Percentiles rank a stretch among this genome's conserved stretches.
Conservation (phyloP, 2,329 filamentous ascomycete genomes). For the Pyrenophora tritici-repentis region DNA sequence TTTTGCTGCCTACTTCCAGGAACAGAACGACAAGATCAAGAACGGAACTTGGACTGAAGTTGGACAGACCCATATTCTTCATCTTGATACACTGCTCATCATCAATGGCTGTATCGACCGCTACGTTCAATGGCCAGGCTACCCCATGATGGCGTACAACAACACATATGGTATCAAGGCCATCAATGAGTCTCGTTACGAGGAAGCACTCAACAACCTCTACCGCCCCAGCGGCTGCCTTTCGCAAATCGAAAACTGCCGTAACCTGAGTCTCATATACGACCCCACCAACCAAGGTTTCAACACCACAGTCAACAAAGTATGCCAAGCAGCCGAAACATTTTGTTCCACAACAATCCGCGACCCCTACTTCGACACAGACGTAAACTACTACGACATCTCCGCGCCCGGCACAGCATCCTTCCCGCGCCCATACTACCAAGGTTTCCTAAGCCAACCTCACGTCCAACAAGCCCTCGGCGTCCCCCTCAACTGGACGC, state of each 20-base stretch:
- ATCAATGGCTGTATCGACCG: slow-evolving; percentile 63
- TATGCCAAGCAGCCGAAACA: slow-evolving; percentile 52
- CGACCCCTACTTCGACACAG: slow-evolving; percentile 50
- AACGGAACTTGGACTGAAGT: slow-evolving; percentile 44
- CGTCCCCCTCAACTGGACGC: slow-evolving; percentile 64
- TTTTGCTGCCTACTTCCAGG: slow-evolving; percentile 60
- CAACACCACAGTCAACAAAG: slow-evolving; percentile 44
- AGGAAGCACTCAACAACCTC: slow-evolving; percentile 53
- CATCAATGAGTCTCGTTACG: slow-evolving; percentile 55
- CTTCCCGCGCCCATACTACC: slow-evolving; percentile 50
- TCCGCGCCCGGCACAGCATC: slow-evolving; percentile 55
- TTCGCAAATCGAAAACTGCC: slow-evolving; percentile 60
- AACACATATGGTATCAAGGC: slow-evolving; percentile 63
- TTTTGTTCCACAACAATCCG: slow-evolving; percentile 55
- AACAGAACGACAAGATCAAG: slow-evolving; percentile 61
- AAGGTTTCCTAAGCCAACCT: slow-evolving; percentile 62
- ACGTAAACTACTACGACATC: slow-evolving; percentile 63
- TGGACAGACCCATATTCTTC: slow-evolving; percentile 44
- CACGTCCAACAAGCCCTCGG: slow-evolving; percentile 61
- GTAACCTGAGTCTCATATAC: slow-evolving; percentile 51
- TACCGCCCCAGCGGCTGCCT: slow-evolving; percentile 57
- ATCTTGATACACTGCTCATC: slow-evolving; percentile 60
- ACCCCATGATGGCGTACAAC: slow-evolving; percentile 59
- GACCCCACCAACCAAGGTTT: slow-evolving; percentile 56
- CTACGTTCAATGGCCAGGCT: slow-evolving; percentile 54